These are phyloP conservation scores for Lophiostoma macrostomum DNA, from an alignment of 495 filamentous ascomycete species.

Conservation along the genomic window DNA sequence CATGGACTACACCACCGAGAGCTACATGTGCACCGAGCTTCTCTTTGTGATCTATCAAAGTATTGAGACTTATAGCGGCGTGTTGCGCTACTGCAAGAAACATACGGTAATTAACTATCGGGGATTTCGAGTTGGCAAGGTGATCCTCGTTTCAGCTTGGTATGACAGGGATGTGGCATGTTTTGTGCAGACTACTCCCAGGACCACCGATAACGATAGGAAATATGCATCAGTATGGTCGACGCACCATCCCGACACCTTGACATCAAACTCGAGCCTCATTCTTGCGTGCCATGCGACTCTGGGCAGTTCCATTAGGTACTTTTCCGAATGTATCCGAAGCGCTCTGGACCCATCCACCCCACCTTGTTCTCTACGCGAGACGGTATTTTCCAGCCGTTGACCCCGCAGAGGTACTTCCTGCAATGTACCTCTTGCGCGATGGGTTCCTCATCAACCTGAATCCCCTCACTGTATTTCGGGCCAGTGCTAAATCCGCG, in stretches of 20 bases:
- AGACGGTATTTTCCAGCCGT: not conserved
- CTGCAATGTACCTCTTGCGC: conserved; percentile 9
- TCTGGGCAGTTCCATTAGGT: not conserved
- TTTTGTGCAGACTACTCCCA: conserved; percentile 9
- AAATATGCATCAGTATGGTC: conserved; percentile 10
- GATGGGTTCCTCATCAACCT: not conserved
- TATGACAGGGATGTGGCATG: conserved; percentile 6
- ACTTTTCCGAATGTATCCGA: conserved; percentile 13
- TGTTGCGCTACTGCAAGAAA: conserved; percentile 16
- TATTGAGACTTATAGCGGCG: not conserved
- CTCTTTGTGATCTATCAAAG: not conserved
- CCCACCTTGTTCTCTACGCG: not conserved
- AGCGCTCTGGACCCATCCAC: not conserved
- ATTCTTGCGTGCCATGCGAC: not conserved
- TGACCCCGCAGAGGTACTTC: conserved; percentile 1
- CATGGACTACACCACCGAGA: not conserved
- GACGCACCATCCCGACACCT: not conserved
- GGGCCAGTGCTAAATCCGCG: conserved; percentile 10
- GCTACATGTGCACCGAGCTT: not conserved
- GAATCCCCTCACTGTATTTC: not conserved
- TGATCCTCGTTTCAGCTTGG: conserved; percentile 18
- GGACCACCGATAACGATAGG: conserved; percentile 23
- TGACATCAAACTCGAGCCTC: not conserved
- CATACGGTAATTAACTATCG: conserved; percentile 21
- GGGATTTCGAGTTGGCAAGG: conserved; percentile 17